Evolutionary conservation across 176 grass and related monocot species (phyloP), one percentile per base, ranked within the genome.

Genomic region (Oryza australiensis): DNA sequence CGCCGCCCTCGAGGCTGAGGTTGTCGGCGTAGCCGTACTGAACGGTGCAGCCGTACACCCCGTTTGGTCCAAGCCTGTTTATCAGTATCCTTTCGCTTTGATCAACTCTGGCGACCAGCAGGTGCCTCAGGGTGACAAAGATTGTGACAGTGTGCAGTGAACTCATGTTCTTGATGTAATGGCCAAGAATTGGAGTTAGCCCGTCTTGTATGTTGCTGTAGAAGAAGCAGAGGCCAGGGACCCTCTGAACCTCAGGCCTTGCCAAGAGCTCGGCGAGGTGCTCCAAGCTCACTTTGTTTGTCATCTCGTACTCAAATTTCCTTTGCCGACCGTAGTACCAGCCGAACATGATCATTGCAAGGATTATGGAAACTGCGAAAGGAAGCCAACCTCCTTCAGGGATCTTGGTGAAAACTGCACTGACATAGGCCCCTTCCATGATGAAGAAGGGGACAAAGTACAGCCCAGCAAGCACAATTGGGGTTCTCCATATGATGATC

Each of bases 241-340:
- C 88, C 55, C 92, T 78, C 66, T 89, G 91, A 9, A 97, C 83
- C 10, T 97, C 91, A 26, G 84, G 72, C 48, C 68, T 85, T 76
- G 89, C 75, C 75, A 97, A 66, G 82, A 97, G 86, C 80, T 88
- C 75, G 12, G 22, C 22, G 22, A 94, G 92, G 74, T 64, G 70
- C 60, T 92, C 83, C 65, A 92, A 7, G 66, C 81, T 94, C 62
- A 94, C 86, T 62, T 94, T 92, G 86, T 94, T 94, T 7, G 40
- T 82, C 87, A 83, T 89, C 69, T 97, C 88, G 12, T 92, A 94
- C 40, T 97, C 80, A 7, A 74, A 40, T 65, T 94, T 97, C 49
- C 86, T 92, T 62, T 92, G 89, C 73, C 94, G 82, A 16, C 94
- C 92, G 8, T 97, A 90, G 26, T 92, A 94, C 92, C 92, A 97